Evolutionary conservation across 371 early-diverging fungal species (phyloP), one percentile per base, ranked within the genome.

Genomic region (Mortierella sp.): DNA sequence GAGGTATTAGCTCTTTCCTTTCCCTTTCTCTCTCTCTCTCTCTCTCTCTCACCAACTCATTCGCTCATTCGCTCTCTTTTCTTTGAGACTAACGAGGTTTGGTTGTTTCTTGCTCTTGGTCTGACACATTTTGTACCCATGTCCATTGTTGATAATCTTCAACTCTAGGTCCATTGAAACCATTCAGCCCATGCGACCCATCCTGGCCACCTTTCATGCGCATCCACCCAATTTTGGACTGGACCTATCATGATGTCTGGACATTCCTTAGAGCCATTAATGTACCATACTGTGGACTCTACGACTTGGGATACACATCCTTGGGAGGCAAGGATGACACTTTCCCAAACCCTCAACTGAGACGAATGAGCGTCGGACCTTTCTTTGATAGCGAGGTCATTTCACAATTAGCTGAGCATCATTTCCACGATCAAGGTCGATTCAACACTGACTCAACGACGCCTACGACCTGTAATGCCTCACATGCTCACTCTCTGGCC

Each of bases 261-360:
- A 86, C 84, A 7, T 95, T 90, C 70, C 82, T 98, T 67, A 76
- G 81, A 19, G 62, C 66, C 25, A 79, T 92, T n/a, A 81, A 84
- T 25, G 89, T 97, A 47, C 94, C 92, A 29, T 97, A 97, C 82
- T 98, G 98, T 81, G 84, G 85, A 2, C 86, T 98, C 29, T 98
- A 98, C 75, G 96, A 98, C 72, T 69, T 88, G 72, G 98, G 95
- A 44, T 98, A 97, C 75, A 98, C 99, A n/a, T 97, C 97, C 2
- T 83, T 98, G 45, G 99, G 98, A 25, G 92, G 94, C 44, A 89
- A 88, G 59, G 87, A 91, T 59, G 92, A 95, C 64, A 98, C 99
- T 9, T 75, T 85, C 23, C 95, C 92, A 4, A 98, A 98, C 81
- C 98, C 97, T 14, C 66, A 79, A 30, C 25, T 79, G 57, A 60